Evolutionary conservation across 1,284 basidiomycete genomes (phyloP), one percentile per base, ranked within the genome.

Genomic region (Naganishia sp.): DNA sequence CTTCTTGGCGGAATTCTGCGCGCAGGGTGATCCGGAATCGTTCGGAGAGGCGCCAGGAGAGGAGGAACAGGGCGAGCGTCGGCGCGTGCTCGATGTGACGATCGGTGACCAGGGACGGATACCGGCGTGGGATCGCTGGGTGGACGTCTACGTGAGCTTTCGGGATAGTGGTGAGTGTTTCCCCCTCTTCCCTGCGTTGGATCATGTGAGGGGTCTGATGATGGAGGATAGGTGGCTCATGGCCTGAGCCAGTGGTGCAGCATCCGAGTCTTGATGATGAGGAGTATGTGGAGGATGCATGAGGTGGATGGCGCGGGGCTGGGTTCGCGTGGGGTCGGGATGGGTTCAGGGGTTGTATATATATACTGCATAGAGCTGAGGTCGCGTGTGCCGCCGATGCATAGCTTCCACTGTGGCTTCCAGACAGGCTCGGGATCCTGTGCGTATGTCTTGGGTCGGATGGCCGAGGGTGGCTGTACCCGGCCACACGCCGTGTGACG

Each of bases 111-210:
- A 63, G 57, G 36, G 36, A 7, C 65, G 46, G 59, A 33, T 42
- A 25, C 54, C 63, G 18, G 64, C 54, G 9, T 68, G 67, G 67
- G 67, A 61, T 1, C 44, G 55, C 11, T 68, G 67, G 67, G 67
- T 68, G 9, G 67, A 68, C 46, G 50, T 68, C 45, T 65, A 61
- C 52, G 64, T 68, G 0, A 68, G 67, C 63, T 68, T 44, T 60
- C 61, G 55, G 23, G 43, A 43, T 21, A 3, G 36, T 43, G 18
- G 36, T 43, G 10, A 18, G 23, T 23, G 28, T 28, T 28, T 5
- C 28, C 28, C 28, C 23, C 7, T 48, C 13, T 23, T 48, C 13
- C 45, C 16, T 16, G 7, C 7, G 23, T 7, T 15, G 15, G 18
- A 6, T 46, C 18, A 15, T 15, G 9, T 18, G 9, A 9, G 45